A percentile compares a stretch with the other conserved stretches of the same genome.
Evolutionary conservation across 768 basidiomycete genomes (phyloP).

Genomic region (Scleroderma bovista): DNA sequence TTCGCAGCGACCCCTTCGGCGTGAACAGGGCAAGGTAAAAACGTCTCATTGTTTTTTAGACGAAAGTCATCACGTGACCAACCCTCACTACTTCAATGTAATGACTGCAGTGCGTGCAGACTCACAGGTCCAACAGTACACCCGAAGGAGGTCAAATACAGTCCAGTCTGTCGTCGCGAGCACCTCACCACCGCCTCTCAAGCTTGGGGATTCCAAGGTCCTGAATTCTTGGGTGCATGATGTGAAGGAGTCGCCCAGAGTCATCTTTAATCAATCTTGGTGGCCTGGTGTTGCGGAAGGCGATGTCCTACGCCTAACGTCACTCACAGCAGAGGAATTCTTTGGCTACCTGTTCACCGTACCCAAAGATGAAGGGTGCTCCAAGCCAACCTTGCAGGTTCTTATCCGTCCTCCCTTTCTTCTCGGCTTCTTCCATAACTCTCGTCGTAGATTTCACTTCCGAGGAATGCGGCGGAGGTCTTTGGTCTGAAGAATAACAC

Average conservation of each 20-base stretch:
- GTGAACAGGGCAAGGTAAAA: too few species aligned
- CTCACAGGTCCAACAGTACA: constrained; percentile 45
- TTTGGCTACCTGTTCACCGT: constrained; percentile 61
- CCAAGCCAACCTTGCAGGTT: constrained; percentile 65
- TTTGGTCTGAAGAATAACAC: constrained; percentile 67
- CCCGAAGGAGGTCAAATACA: constrained; percentile 70
- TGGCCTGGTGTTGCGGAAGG: constrained; percentile 80
- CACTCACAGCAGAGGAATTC: constrained; percentile 34
- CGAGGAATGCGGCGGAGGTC: constrained; percentile 63
- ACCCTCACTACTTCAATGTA: neutral
- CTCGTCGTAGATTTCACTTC: constrained; percentile 60
- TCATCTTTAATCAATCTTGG: constrained; percentile 65
- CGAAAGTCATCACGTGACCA: neutral
- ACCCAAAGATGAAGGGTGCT: constrained; percentile 53
- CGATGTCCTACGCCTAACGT: constrained; percentile 57
- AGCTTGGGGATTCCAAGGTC: constrained; percentile 55
- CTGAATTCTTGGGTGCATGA: constrained; percentile 77
- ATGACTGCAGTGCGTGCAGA: constrained; percentile 63
- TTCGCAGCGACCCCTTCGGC: neutral
- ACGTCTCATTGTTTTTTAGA: neutral
- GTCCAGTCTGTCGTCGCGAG: constrained; percentile 58
- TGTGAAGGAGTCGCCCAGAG: constrained; percentile 48
- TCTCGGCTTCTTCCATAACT: neutral
- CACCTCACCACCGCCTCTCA: constrained; percentile 41
- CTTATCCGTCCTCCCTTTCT: constrained; percentile 1